Conservation (phyloP, 352 stramenopile species). For the Phytophthora citricola region DNA sequence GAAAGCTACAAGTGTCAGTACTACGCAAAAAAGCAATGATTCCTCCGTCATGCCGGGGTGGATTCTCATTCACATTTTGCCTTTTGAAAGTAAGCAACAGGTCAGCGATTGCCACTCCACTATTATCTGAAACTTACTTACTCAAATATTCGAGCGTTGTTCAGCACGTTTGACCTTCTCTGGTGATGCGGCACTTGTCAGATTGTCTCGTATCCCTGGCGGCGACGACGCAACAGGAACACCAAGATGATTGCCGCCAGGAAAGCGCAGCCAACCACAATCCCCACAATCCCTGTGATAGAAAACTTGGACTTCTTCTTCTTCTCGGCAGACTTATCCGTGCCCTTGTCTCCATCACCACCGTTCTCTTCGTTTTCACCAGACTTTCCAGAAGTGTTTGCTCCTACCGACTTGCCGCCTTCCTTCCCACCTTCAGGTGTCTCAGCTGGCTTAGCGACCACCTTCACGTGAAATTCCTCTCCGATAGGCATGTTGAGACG, state of each 20-base stretch:
- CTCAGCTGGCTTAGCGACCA: constrained; percentile 34
- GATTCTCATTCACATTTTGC: constrained; percentile 7
- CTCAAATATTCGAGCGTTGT: constrained; percentile 8
- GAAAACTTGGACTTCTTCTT: constrained; percentile 40
- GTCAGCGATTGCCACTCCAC: background rate
- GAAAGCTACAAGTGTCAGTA: constrained; percentile 7
- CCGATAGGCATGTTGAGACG: constrained; percentile 52
- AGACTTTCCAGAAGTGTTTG: constrained; percentile 34
- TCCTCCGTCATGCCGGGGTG: constrained; percentile 5
- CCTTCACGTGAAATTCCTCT: constrained; percentile 52
- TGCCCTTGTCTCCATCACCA: constrained; percentile 3
- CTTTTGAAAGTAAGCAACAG: constrained; percentile 9
- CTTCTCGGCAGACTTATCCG: constrained; percentile 10
- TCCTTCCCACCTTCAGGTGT: constrained; percentile 29
- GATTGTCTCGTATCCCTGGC: constrained; percentile 59
- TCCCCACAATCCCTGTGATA: constrained; percentile 49
- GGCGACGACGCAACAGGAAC: constrained; percentile 49
- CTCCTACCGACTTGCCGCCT: constrained; percentile 30
- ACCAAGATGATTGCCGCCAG: constrained; percentile 48
- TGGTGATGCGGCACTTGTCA: constrained; percentile 21
- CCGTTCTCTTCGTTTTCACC: constrained; percentile 18
- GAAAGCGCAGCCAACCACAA: constrained; percentile 54
- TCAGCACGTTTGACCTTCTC: constrained; percentile 10
- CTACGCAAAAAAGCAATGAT: constrained; percentile 20
- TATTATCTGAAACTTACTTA: constrained; percentile 2